Percentiles rank a stretch among this genome's conserved stretches.
Conservation (phyloP, 176 grass and related monocot species). For the Otatea glauca region DNA sequence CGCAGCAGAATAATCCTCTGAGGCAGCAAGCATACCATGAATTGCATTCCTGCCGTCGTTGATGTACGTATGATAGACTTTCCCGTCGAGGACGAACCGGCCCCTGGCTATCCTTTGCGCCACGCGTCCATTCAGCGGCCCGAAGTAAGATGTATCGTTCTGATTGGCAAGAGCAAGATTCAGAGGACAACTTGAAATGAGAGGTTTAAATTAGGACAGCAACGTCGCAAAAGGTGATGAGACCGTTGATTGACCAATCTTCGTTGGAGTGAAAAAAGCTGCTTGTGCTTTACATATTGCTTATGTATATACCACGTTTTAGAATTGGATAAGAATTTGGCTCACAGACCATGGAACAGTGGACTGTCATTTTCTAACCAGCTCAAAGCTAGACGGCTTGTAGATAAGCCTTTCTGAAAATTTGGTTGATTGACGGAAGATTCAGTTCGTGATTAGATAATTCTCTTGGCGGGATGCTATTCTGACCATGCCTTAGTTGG, state of each 20-base stretch:
- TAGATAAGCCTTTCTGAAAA: not conserved
- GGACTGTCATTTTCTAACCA: not conserved
- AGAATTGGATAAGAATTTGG: not conserved
- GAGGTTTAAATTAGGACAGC: not conserved
- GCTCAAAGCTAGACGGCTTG: not conserved
- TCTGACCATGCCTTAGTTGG: not conserved
- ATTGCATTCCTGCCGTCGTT: conserved; percentile 74
- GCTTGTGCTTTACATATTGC: not conserved
- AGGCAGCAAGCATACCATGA: conserved; percentile 53
- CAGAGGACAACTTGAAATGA: not conserved
- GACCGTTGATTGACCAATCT: not conserved
- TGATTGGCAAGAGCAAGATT: conserved; percentile 19
- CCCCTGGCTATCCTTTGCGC: conserved; percentile 65
- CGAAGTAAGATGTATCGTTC: conserved; percentile 76
- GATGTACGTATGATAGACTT: conserved; percentile 52
- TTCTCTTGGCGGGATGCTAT: not conserved
- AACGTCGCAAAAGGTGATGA: not conserved
- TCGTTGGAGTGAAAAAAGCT: not conserved
- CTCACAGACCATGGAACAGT: not conserved
- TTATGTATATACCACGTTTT: not conserved
- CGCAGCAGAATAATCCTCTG: not conserved
- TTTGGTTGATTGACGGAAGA: not conserved
- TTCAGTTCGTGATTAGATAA: not conserved
- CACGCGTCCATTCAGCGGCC: conserved; percentile 71
- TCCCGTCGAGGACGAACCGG: conserved; percentile 65